Percentiles rank a stretch among this genome's conserved stretches.
Conservation (phyloP, 1,139 yeast species). For the Entelexis sorbosivorans region DNA sequence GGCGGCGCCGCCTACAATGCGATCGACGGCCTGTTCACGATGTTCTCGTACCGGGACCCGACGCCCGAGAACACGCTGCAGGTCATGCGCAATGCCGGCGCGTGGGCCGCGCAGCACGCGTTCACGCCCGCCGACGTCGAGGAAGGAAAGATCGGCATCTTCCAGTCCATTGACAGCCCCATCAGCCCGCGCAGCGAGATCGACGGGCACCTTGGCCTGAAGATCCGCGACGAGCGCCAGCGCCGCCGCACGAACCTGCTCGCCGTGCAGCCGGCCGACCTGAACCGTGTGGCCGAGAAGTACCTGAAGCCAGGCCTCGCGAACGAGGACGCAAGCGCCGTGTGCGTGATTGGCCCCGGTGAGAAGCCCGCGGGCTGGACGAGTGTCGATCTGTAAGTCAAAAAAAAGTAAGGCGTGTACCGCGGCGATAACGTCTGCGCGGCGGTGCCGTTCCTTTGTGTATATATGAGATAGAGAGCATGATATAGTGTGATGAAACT, state of each 20-base stretch:
- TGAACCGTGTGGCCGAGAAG: constrained; percentile 50
- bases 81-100: constrained; percentile 49
- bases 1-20: constrained; percentile 86
- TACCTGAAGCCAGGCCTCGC: constrained; percentile 25
- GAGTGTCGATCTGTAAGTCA: constrained; percentile 22
- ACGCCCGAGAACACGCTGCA: constrained; percentile 60
- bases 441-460: too few relatives aligned
- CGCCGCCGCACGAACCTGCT: constrained; percentile 62
- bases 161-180: constrained; percentile 90
- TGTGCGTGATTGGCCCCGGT: constrained; percentile 25
- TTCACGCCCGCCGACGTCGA: constrained; percentile 56
- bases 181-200: constrained; percentile 74
- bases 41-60: constrained; percentile 90
- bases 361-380: constrained; percentile 15
- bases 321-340: constrained; percentile 24
- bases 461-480: too few relatives aligned
- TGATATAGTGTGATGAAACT: too few relatives aligned
- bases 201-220: constrained; percentile 49
- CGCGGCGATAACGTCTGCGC: too few relatives aligned
- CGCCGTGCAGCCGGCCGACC: constrained; percentile 51
- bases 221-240: constrained; percentile 69
- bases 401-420: too few relatives aligned
- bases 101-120: constrained; percentile 43
- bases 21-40: constrained; percentile 66
- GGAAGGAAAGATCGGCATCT: constrained; percentile 80